Percentiles rank a stretch among this genome's conserved stretches.
phyloP scores from a whole-genome alignment of 371 early-diverging fungal genomes.

The Lichtheimia corymbifera region DNA sequence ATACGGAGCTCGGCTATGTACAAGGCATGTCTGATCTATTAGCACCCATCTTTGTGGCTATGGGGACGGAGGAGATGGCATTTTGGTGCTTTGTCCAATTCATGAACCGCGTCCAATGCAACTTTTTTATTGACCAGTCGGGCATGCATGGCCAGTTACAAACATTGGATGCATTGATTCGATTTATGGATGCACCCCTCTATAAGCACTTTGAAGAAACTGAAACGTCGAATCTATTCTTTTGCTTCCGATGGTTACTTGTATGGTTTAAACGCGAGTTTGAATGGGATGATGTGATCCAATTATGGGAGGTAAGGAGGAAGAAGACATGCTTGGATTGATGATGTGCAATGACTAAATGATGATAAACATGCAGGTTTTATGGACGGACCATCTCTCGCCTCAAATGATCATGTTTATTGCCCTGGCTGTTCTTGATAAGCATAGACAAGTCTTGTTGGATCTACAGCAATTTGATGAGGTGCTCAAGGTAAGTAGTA shows the following conservation, averaged over 20 bases:
- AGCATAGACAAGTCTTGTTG: constrained; percentile 76
- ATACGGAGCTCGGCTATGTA: constrained; percentile 77
- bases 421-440: constrained; percentile 86
- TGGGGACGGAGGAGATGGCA: constrained; percentile 86
- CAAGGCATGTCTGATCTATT: constrained; percentile 97
- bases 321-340: neutral
- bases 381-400: constrained; percentile 86
- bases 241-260: constrained; percentile 95
- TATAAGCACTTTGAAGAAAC: constrained; percentile 76
- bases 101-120: constrained; percentile 85
- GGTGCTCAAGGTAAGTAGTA: constrained; percentile 68
- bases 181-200: constrained; percentile 80
- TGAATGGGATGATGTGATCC: constrained; percentile 77
- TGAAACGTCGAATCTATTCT: constrained; percentile 85
- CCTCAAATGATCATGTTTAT: constrained; percentile 85
- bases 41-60: constrained; percentile 84
- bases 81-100: constrained; percentile 92
- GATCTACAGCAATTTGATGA: constrained; percentile 85
- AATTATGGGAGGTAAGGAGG: constrained; percentile 76
- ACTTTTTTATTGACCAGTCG: constrained; percentile 83
- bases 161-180: constrained; percentile 73
- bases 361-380: constrained; percentile 27
- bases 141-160: constrained; percentile 89
- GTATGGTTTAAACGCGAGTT: constrained; percentile 96
- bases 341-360: neutral